Percentiles rank a stretch among this genome's conserved stretches.
These are phyloP conservation scores for Rhododendron henanense DNA, from an alignment of 148 eudicot genomes.

Conservation along the genomic window DNA sequence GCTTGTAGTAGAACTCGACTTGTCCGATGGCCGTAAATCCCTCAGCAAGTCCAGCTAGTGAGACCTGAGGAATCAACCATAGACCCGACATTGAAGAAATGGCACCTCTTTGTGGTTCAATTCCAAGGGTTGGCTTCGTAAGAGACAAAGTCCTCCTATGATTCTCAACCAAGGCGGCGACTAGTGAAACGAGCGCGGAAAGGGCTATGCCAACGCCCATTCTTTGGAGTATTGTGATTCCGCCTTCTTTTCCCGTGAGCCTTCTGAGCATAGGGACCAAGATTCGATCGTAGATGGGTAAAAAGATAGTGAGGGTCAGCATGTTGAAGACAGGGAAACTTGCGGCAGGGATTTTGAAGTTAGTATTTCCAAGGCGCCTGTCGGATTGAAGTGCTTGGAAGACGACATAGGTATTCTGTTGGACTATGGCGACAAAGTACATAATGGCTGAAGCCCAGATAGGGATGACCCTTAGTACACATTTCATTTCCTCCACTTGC, in stretches of 20 bases:
- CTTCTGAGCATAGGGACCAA: constrained; percentile 48
- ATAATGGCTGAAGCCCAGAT: constrained; percentile 60
- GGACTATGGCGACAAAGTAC: constrained; percentile 38
- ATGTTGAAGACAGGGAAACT: constrained; percentile 60
- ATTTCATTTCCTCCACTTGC: constrained; percentile 73
- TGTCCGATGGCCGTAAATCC: constrained; percentile 62
- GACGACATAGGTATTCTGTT: constrained; percentile 41
- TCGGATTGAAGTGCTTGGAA: constrained; percentile 75
- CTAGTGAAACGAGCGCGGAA: constrained; percentile 40
- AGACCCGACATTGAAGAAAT: constrained; percentile 71
- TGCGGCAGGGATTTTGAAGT: constrained; percentile 64
- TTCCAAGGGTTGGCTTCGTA: constrained; percentile 41
- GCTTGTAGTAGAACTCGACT: constrained; percentile 82
- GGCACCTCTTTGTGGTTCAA: constrained; percentile 35
- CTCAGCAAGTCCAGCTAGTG: constrained; percentile 62
- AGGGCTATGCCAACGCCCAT: constrained; percentile 70
- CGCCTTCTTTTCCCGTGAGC: constrained; percentile 55
- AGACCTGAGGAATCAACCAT: constrained; percentile 63
- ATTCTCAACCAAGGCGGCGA: constrained; percentile 54
- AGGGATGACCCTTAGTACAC: constrained; percentile 56
- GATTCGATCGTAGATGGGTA: constrained; percentile 58
- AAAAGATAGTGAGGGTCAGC: constrained; percentile 46
- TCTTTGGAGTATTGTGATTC: constrained; percentile 73
- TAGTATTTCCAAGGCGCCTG: constrained; percentile 33
- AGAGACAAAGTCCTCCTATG: constrained; percentile 44